Base-by-base conservation (phyloP, 306 rosid genomes). In the Fagus sylvatica region DNA sequence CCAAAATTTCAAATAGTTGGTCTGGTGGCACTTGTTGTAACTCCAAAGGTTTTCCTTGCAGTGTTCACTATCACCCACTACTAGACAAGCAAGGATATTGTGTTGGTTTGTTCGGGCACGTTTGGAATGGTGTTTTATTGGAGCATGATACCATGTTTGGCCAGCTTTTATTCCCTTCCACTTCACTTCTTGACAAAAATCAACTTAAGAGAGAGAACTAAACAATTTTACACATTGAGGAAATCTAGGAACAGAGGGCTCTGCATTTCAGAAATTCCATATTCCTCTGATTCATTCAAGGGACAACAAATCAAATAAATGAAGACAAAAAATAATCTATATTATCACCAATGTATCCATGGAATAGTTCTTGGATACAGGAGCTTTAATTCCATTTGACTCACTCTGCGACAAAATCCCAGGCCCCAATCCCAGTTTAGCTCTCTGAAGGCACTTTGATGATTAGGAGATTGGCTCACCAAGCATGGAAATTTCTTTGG, bases 141-240 rank as follows among this genome's bases (percentile, higher is more conserved):
- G n/a, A 40, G 73, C 54, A 73, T 80, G 7, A 41, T 33, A 64
- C 86, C 85, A 72, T 13, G n/a, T 76, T 46, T 70, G 80, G 83
- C 83, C 89, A 79, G 84, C 87, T 81, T 84, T 87, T 85, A 83
- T 88, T 85, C 87, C 79, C 85, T 61, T 85, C 89, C 82, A 73
- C 69, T 83, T 43, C 75, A 75, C 78, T 13, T 57, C 28, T 48
- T 68, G 87, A 69, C 89, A 76, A 83, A 69, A 42, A 16, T 36
- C 72, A 71, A 59, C 32, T 73, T 75, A 70, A 53, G 65, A n/a
- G 59, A 55, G 75, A 60, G 79, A 69, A 77, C 77, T 62, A 69
- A 74, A 76, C 75, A 46, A 68, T 59, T 73, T 59, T 65, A 66
- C n/a, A 76, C 40, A 57, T 77, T 61, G 57, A 59, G 36, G 70